A percentile compares a stretch with the other conserved stretches of the same genome.
These are phyloP conservation scores for Croton setiger DNA, from an alignment of 441 rosid genomes.

Conservation along the genomic window DNA sequence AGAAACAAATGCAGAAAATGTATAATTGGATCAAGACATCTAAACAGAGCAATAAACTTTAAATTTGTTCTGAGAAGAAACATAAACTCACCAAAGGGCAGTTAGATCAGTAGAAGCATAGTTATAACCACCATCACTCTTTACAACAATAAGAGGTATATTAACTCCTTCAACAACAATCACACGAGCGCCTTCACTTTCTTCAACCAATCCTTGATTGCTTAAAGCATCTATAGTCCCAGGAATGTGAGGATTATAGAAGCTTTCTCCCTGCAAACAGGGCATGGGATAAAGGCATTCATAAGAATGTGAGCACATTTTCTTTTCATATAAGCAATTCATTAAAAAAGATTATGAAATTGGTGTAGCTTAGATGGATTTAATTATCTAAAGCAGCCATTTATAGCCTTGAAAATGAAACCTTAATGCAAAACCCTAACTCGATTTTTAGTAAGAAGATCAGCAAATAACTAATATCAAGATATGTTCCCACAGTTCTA, in stretches of 20 bases:
- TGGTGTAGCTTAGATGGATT: not conserved
- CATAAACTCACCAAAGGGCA: conserved; percentile 72
- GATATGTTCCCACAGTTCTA: no score
- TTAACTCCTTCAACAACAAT: conserved; percentile 64
- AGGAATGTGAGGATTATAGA: conserved; percentile 77
- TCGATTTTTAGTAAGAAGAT: not conserved
- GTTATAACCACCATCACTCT: conserved; percentile 94
- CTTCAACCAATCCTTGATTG: conserved; percentile 66
- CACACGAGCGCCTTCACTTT: conserved; percentile 90
- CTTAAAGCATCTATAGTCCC: conserved; percentile 46
- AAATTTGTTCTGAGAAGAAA: not conserved
- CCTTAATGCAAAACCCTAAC: not conserved
- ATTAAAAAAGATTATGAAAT: not conserved
- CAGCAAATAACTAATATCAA: not conserved
- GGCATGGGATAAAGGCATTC: conserved; percentile 6
- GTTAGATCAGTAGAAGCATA: conserved; percentile 91
- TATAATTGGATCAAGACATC: not conserved
- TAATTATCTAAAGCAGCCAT: not conserved
- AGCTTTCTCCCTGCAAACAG: conserved; percentile 86
- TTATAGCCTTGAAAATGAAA: not conserved
- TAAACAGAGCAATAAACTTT: not conserved
- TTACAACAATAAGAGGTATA: conserved; percentile 88
- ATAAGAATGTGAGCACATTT: not conserved
- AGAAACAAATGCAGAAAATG: not conserved
- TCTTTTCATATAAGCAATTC: not conserved